phyloP scores from a whole-genome alignment of 345 rosid genomes.

The Moricandia moricandioides region DNA sequence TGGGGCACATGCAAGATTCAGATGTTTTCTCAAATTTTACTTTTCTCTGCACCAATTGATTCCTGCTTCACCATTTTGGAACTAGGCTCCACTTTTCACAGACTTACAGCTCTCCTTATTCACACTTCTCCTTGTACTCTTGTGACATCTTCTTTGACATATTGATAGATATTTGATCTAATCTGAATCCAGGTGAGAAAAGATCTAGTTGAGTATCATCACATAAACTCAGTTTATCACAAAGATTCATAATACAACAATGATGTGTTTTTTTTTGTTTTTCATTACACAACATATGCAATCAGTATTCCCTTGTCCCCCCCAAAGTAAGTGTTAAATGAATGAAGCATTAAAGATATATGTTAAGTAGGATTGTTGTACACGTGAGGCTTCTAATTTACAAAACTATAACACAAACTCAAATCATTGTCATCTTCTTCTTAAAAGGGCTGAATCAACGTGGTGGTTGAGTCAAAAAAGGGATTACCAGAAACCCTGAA shows the following conservation, averaged over 20 bases:
- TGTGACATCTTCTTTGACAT: neutral
- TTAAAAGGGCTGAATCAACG: conserved; percentile 12
- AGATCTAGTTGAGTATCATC: neutral
- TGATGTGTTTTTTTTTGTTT: conserved; percentile 1
- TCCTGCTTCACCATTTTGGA: conserved; percentile 30
- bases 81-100: conserved; percentile 25
- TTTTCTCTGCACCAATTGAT: conserved; percentile 25
- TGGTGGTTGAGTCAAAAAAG: neutral
- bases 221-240: conserved; percentile 2
- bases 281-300: conserved; percentile 26
- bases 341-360: conserved; percentile 18
- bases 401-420: conserved; percentile 35
- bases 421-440: conserved; percentile 17
- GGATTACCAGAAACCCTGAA: neutral
- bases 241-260: conserved; percentile 14
- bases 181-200: neutral
- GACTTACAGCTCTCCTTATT: conserved; percentile 10
- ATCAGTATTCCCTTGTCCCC: conserved; percentile 16
- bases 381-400: conserved; percentile 29
- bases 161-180: neutral
- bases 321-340: conserved; percentile 4
- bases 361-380: conserved; percentile 30
- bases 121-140: conserved; percentile 10
- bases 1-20: conserved; percentile 36
- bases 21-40: conserved; percentile 16